These are phyloP conservation scores for Petunia secreta DNA, from an alignment of 257 asterid genomes.

Conservation along the genomic window DNA sequence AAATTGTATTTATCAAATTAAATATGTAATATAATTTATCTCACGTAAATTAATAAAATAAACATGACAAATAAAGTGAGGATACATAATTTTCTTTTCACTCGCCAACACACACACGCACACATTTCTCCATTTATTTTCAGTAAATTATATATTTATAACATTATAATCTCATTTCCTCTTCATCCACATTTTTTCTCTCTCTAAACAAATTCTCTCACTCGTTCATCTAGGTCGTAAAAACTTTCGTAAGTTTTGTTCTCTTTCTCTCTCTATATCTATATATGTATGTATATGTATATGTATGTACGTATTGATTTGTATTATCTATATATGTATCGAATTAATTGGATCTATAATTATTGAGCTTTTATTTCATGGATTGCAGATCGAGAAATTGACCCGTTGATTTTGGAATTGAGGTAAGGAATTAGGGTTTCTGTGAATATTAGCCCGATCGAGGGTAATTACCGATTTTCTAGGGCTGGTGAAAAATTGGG, in stretches of 20 bases:
- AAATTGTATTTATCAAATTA: too few species aligned
- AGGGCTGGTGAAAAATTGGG: slow-evolving; percentile 34
- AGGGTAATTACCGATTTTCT: slow-evolving; percentile 35
- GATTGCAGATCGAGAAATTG: slow-evolving; percentile 41
- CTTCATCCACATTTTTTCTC: slow-evolving; percentile 36
- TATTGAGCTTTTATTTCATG: slow-evolving; percentile 24
- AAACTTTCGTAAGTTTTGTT: slow-evolving; percentile 34
- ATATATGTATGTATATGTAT: not conserved
- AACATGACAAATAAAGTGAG: too few species aligned
- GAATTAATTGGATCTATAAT: slow-evolving; percentile 36
- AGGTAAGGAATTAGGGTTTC: slow-evolving; percentile 27
- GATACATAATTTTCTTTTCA: not conserved
- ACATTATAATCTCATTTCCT: slow-evolving; percentile 17
- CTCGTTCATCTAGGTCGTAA: slow-evolving; percentile 26
- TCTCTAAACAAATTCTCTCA: slow-evolving; percentile 30
- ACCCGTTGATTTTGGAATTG: slow-evolving; percentile 28
- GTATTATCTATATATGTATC: not conserved
- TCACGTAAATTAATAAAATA: too few species aligned
- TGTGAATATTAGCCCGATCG: slow-evolving; percentile 27
- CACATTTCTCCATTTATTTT: slow-evolving; percentile 24
- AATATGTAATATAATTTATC: too few species aligned
- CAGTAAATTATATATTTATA: slow-evolving; percentile 13
- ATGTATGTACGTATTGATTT: not conserved
- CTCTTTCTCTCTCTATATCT: not conserved
- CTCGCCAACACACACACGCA: not conserved